Evolutionary conservation across 768 basidiomycete species (phyloP).

Genomic region (Russula dissimulans): DNA sequence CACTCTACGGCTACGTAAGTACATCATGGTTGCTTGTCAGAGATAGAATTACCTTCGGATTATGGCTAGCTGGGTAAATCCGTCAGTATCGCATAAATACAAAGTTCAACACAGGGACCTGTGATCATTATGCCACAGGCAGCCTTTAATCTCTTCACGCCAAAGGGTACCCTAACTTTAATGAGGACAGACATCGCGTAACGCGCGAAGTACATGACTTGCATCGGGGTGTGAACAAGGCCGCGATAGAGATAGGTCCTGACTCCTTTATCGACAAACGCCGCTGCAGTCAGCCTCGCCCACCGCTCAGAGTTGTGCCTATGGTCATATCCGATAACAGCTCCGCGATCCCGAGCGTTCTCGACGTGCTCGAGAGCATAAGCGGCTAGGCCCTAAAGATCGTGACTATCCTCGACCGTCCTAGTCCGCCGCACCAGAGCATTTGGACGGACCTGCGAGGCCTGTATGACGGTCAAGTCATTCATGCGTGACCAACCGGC

Average conservation of each 20-base stretch:
- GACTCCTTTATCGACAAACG: constrained; percentile 53
- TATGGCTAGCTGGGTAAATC: constrained; percentile 57
- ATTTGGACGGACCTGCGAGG: constrained; percentile 51
- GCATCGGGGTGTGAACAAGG: constrained; percentile 77
- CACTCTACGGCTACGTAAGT: constrained; percentile 39
- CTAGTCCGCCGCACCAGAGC: background rate
- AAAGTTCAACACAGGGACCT: constrained; percentile 31
- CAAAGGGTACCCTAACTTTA: constrained; percentile 65
- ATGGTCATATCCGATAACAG: constrained; percentile 85
- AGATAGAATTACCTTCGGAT: constrained; percentile 58
- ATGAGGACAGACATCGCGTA: background rate
- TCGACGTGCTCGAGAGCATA: constrained; percentile 51
- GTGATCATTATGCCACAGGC: constrained; percentile 89
- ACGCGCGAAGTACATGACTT: constrained; percentile 20
- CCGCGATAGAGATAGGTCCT: constrained; percentile 63
- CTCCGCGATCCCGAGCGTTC: constrained; percentile 48
- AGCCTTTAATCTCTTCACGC: constrained; percentile 53
- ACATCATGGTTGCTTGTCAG: background rate
- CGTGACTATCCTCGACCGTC: background rate
- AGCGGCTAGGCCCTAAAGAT: constrained; percentile 58
- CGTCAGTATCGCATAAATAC: background rate
- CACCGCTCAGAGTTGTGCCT: constrained; percentile 70
- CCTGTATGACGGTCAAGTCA: constrained; percentile 72
- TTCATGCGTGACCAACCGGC: constrained; percentile 92
- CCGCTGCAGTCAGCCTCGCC: constrained; percentile 65